phyloP scores from a whole-genome alignment of 2,329 filamentous ascomycete species.

The Colletotrichum tofieldiae region DNA sequence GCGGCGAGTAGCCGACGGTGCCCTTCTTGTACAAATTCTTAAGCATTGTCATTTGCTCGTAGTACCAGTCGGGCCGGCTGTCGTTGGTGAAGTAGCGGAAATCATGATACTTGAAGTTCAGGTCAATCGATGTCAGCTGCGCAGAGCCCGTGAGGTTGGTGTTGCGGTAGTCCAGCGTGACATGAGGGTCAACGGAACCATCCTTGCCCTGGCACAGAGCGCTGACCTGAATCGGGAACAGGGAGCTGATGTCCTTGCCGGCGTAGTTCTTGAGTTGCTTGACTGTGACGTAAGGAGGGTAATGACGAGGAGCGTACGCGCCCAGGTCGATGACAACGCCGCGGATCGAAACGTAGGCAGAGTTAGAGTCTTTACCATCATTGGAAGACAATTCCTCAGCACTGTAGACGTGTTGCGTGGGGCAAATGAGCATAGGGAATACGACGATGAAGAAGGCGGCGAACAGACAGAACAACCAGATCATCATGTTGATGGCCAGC shows the following conservation, averaged over 20 bases:
- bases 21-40: constrained; percentile 88
- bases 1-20: constrained; percentile 84
- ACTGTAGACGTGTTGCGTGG: constrained; percentile 90
- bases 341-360: constrained; percentile 85
- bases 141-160: constrained; percentile 82
- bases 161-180: constrained; percentile 87
- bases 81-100: constrained; percentile 90
- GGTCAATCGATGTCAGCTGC: constrained; percentile 75
- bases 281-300: constrained; percentile 74
- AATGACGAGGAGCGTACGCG: constrained; percentile 82
- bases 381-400: constrained; percentile 80
- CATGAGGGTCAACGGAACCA: constrained; percentile 75
- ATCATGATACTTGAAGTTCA: constrained; percentile 89
- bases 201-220: constrained; percentile 87
- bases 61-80: constrained; percentile 91
- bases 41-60: constrained; percentile 86
- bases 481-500: constrained; percentile 96
- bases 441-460: constrained; percentile 91
- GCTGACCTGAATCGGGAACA: constrained; percentile 96
- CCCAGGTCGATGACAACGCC: constrained; percentile 90
- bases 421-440: constrained; percentile 91
- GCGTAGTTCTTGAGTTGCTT: constrained; percentile 84
- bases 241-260: constrained; percentile 85
- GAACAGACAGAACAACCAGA: constrained; percentile 87
- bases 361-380: constrained; percentile 78